phyloP scores from a whole-genome alignment of 495 filamentous ascomycete genomes.

The Penicillium verhagenii region DNA sequence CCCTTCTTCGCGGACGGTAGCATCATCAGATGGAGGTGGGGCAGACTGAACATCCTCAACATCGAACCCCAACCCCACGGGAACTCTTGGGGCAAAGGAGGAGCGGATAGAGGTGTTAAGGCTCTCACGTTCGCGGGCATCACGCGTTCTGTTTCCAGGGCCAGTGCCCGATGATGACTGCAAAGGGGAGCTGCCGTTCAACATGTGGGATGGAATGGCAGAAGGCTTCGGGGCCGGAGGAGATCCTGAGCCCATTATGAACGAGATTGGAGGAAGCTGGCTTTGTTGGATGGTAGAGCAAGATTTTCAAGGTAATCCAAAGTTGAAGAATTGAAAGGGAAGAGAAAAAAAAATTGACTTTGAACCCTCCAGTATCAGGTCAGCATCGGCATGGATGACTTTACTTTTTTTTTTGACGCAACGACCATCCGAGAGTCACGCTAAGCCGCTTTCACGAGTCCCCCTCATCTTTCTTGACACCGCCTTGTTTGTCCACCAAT shows the following conservation, averaged over 20 bases:
- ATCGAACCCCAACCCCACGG: conserved; percentile 43
- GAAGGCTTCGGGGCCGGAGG: conserved; percentile 42
- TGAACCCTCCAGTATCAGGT: neutral
- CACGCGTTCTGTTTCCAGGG: conserved; percentile 25
- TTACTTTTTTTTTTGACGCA: conserved; percentile 24
- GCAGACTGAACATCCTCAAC: neutral
- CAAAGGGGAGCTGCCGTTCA: conserved; percentile 48
- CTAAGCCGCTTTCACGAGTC: conserved; percentile 11
- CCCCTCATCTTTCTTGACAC: conserved; percentile 17
- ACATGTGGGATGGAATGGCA: conserved; percentile 47
- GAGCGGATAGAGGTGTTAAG: conserved; percentile 53
- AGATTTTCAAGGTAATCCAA: neutral
- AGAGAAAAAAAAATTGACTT: conserved; percentile 1
- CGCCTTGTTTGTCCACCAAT: conserved; percentile 9
- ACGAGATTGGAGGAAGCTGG: neutral
- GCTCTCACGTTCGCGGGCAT: conserved; percentile 49
- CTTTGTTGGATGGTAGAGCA: neutral
- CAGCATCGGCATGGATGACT: conserved; percentile 11
- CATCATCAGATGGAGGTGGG: conserved; percentile 20
- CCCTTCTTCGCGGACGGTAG: conserved; percentile 17
- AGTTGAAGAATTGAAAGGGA: neutral
- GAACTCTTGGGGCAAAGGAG: conserved; percentile 45
- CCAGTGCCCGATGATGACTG: conserved; percentile 24
- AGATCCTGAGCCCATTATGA: conserved; percentile 43
- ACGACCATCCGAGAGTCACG: conserved; percentile 19